phyloP scores from a whole-genome alignment of 2,329 filamentous ascomycete genomes.

The Juglanconis sp. region DNA sequence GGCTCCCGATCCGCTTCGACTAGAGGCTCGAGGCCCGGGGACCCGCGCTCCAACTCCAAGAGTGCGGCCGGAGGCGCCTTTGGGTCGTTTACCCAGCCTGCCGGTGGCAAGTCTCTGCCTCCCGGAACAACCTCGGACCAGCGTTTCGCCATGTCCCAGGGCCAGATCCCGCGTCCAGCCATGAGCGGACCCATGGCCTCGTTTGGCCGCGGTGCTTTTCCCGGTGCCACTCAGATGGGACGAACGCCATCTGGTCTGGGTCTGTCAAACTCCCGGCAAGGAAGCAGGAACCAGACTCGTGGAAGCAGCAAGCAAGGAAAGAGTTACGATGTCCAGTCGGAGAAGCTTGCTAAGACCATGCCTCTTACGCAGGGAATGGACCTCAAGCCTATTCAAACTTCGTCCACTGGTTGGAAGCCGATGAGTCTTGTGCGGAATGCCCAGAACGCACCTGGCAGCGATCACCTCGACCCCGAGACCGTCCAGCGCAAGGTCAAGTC shows the following conservation, averaged over 20 bases:
- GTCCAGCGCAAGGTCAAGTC: constrained; percentile 99
- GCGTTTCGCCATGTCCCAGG: constrained; percentile 65
- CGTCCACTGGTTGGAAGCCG: constrained; percentile 85
- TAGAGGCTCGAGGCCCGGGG: constrained; percentile 42
- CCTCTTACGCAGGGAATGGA: constrained; percentile 82
- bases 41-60: constrained; percentile 46
- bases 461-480: constrained; percentile 79
- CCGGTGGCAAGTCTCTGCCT: constrained; percentile 61
- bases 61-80: constrained; percentile 49
- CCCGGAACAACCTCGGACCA: constrained; percentile 74
- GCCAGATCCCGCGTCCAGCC: constrained; percentile 46
- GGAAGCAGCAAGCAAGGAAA: constrained; percentile 57
- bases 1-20: constrained; percentile 60
- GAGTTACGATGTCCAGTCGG: constrained; percentile 51
- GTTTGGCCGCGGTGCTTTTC: constrained; percentile 62
- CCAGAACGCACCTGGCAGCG: constrained; percentile 26
- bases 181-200: constrained; percentile 53
- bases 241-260: constrained; percentile 56
- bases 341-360: constrained; percentile 81
- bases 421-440: constrained; percentile 54
- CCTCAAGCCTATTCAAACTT: constrained; percentile 72
- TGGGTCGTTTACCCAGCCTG: constrained; percentile 60
- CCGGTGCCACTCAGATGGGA: constrained; percentile 59
- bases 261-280: constrained; percentile 59
- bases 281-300: constrained; percentile 55